Percentiles rank a stretch among this genome's conserved stretches.
Evolutionary conservation across 2,329 filamentous ascomycete genomes (phyloP).

Genomic region (Boeremia exigua): DNA sequence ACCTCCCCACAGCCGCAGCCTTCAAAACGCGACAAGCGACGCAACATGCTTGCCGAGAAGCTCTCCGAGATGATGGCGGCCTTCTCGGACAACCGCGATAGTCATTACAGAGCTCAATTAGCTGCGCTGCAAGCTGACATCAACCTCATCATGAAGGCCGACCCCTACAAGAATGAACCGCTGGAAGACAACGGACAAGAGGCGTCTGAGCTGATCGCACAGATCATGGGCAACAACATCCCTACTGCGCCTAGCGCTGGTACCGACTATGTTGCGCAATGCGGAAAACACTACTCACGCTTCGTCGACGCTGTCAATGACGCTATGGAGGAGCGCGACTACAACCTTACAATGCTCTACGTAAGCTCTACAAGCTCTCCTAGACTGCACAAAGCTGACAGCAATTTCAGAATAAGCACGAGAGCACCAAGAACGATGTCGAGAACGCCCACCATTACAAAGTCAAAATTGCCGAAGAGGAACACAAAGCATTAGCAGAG

Average conservation of each 20-base stretch:
- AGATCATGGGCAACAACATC: conserved; percentile 50
- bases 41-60: conserved; percentile 80
- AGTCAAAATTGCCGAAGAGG: conserved; percentile 66
- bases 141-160: conserved; percentile 81
- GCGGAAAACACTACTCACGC: conserved; percentile 82
- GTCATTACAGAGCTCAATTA: conserved; percentile 85
- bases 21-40: conserved; percentile 90
- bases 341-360: conserved; percentile 79
- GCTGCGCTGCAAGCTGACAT: conserved; percentile 92
- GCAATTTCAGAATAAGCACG: conserved; percentile 61
- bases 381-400: background rate
- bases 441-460: conserved; percentile 65
- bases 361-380: conserved; percentile 55
- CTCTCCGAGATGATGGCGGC: conserved; percentile 76
- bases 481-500: conserved; percentile 63
- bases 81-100: conserved; percentile 81
- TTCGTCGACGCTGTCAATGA: conserved; percentile 89
- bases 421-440: conserved; percentile 62
- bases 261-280: conserved; percentile 68
- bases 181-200: conserved; percentile 71
- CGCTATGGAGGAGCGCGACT: conserved; percentile 84
- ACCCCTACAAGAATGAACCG: conserved; percentile 76
- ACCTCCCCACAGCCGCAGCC: conserved; percentile 57
- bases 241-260: conserved; percentile 61
- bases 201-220: conserved; percentile 65